These are phyloP conservation scores for Bipolaris sorokiniana DNA, from an alignment of 2,329 filamentous ascomycete species.

Conservation along the genomic window DNA sequence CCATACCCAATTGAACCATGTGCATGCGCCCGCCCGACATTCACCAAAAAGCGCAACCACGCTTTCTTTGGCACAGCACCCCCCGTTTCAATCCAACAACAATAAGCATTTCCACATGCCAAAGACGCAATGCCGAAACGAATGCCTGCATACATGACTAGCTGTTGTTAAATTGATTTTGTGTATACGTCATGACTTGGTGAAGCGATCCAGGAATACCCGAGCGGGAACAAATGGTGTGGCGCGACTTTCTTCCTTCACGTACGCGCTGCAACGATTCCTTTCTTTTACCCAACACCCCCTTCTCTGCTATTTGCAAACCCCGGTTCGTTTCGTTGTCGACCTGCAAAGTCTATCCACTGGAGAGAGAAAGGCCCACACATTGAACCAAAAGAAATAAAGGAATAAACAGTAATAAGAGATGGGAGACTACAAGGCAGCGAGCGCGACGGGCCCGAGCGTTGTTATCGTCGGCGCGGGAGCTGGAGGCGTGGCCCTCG, in stretches of 20 bases:
- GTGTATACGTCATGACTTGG: slow-evolving; percentile 27
- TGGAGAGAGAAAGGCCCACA: too few species aligned
- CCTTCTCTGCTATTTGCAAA: background rate
- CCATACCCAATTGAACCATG: background rate
- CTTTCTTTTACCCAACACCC: background rate
- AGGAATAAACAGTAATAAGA: background rate
- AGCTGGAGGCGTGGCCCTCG: slow-evolving; percentile 72
- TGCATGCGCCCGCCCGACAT: background rate
- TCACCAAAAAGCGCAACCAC: background rate
- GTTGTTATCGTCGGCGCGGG: slow-evolving; percentile 65
- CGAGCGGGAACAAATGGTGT: slow-evolving; percentile 7
- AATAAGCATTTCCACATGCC: slow-evolving; percentile 7
- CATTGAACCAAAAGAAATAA: background rate
- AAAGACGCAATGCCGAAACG: background rate
- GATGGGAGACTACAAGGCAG: slow-evolving; percentile 18
- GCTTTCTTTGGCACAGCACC: background rate
- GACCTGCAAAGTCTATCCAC: background rate
- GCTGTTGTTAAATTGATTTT: slow-evolving; percentile 8
- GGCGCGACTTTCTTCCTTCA: slow-evolving; percentile 15
- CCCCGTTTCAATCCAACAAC: background rate
- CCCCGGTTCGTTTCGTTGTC: background rate
- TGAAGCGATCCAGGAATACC: slow-evolving; percentile 11
- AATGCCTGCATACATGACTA: slow-evolving; percentile 2
- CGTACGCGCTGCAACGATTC: slow-evolving; percentile 3
- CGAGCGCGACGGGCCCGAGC: slow-evolving; percentile 23